Base-by-base conservation (phyloP, 257 asterid species). In the Anisodus tanguticus region DNA sequence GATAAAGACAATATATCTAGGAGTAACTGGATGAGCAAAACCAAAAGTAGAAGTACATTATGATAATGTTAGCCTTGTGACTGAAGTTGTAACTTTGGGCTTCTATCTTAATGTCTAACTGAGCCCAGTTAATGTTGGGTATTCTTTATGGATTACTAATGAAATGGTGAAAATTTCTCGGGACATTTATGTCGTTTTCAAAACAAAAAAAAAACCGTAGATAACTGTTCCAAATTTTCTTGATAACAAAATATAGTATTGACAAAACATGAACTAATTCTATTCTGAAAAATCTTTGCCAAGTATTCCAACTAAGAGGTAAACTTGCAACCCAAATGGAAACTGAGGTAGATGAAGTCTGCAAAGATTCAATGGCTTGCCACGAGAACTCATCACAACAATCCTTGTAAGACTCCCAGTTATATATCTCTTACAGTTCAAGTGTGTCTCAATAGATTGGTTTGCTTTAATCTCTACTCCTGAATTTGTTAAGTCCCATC, bases 121-220 rank as follows among this genome's bases (percentile, higher is more conserved):
- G 58, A 70, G 79, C 39, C 79, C 79, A 71, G 19, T 4, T 71
- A 5, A 9, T 43, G 12, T 9, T 71, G 79, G 79, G 78, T 39
- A 16, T 39, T 39, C 26, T 39, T 41, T 69, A 17, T 41, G 78
- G 53, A 58, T 16, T 9, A 16, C 63, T 15, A 58, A 15, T 0
- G 4, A 58, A 57, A 57, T 39, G 43, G 43, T 2, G 4, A 39
- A 39, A 39, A 39, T 39, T 22, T 22, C 26, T 22, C 26, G 26
- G 26, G 26, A 22, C 26, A 22, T 22, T 22, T 22, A 22, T 22
- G 26, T 22, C 26, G 26, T 22, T 22, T 22, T 22, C 26, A 0
- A 22, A 22, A 22, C n/a, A 22, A 22, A 22, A 22, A 22, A 22
- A 22, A 22, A 22, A 22, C 26, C 26, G 26, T 22, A 22, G 26